Base-by-base conservation (phyloP, 768 basidiomycete species). In the Lactifluus pinguis region DNA sequence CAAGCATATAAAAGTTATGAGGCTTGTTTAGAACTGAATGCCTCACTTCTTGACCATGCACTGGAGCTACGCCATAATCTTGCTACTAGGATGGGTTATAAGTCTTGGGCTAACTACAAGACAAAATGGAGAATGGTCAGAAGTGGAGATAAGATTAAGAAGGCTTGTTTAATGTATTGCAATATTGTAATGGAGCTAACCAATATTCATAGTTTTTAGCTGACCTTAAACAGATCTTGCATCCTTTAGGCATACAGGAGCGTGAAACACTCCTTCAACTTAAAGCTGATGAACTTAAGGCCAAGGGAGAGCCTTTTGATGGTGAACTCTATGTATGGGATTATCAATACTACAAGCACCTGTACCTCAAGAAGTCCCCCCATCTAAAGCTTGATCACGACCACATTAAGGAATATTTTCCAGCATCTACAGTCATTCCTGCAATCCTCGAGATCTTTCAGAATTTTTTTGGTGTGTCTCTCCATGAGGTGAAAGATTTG, bases 71-170 rank as follows among this genome's bases (percentile, higher is more conserved):
- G 92, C 49, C 83, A 86, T 38, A 71, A 83, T 68, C 84, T 89
- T 49, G 84, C 86, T 1, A 74, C 73, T 42, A 68, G 93, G 10
- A 75, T 94, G 14, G 81, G 81, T 8, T 94, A 93, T 68, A 72
- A 82, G 21, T 90, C 83, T 8, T 92, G 89, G 82, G 92, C 89
- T 1, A 89, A 89, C 71, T 93, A 86, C 69, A 72, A 84, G 44
- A 90, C 92, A 1, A 91, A 94, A 69, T 79, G 82, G 49, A 90
- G 90, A 76, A 92, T 92, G 90, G 81, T 88, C 65, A 92, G 92
- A 72, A 79, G 76, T 41, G 85, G 81, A 1, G 74, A 81, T 49
- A 80, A 78, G 19, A 84, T 87, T 9, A 71, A 77, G 65, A 75
- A 83, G 54, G 88, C 83, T 67, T 61, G 73, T 64, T 17, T 17